Evolutionary conservation across 805 yeast species (phyloP).

Genomic region (Lipomyces chichibuensis): DNA sequence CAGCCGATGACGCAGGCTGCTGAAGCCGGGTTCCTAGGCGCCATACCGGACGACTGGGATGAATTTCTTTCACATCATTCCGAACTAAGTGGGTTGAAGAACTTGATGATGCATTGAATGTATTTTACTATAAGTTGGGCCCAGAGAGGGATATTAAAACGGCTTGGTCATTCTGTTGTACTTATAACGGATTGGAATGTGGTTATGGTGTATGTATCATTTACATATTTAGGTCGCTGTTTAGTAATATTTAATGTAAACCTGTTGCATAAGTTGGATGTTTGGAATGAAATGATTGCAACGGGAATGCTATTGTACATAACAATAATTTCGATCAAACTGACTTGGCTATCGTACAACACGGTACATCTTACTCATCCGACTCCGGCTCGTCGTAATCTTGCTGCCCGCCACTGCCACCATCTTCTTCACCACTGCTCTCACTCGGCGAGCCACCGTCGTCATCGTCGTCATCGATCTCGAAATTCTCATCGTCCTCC

Average conservation of each 20-base stretch:
- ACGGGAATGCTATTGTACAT: background rate
- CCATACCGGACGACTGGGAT: conserved; percentile 29
- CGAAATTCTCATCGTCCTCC: conserved; percentile 32
- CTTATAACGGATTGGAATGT: background rate
- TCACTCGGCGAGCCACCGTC: conserved; percentile 35
- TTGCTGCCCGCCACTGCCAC: background rate
- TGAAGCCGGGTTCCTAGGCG: background rate
- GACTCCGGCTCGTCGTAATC: background rate
- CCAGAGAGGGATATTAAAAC: background rate
- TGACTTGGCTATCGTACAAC: background rate
- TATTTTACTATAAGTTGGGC: background rate
- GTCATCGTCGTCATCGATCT: conserved; percentile 27
- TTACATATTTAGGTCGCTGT: background rate
- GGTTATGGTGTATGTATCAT: background rate
- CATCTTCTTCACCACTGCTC: conserved; percentile 14
- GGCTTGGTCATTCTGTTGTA: background rate
- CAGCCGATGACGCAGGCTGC: background rate
- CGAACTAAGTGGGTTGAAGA: conserved; percentile 14
- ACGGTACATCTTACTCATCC: background rate
- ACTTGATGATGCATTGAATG: conserved; percentile 18
- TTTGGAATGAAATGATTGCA: background rate
- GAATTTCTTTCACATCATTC: conserved; percentile 24
- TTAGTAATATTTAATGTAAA: background rate
- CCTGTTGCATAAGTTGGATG: background rate
- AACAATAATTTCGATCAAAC: background rate